Evolutionary conservation across 352 stramenopile species (phyloP), one percentile per base, ranked within the genome.

Genomic region (Albugo laibachii): DNA sequence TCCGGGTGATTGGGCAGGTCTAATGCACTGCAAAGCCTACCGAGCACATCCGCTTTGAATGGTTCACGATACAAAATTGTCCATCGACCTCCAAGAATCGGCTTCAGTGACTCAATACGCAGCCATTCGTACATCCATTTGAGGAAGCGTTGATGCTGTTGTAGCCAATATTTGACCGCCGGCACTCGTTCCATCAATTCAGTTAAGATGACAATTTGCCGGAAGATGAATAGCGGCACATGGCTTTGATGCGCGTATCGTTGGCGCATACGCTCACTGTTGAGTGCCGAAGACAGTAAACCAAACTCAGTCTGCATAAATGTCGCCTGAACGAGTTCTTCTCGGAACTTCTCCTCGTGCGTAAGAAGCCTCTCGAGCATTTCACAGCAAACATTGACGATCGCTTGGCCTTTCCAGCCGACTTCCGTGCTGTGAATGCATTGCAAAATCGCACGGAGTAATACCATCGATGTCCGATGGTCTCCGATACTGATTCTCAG

Each of bases 101-200:
- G 76, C 36, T 84, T 77, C 41, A 92, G 56, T 24, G 75, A 91
- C 48, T 92, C 77, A 11, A 89, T 45, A 36, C 79, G 77, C n/a
- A 92, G 54, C 79, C 79, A 92, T 43, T 92, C 75, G 47, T 92
- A 88, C 46, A 82, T 67, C 79, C 79, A 92, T 20, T 81, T 65
- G 76, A 77, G 89, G 16, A 73, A 59, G 21, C 47, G 57, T 3
- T 61, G 58, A 47, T 85, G 69, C 12, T 58, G 59, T 18, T 50
- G 42, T 16, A 91, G 55, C 75, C 73, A 91, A 16, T 48, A 21
- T 13, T 54, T 65, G 31, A 87, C 74, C 14, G 47, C 53, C 43
- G 61, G 54, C 12, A 88, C 66, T 24, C 80, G 80, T 44, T 61
- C 57, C 54, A 79, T 65, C 38, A 92, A 48, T 54, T 89, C 74